phyloP scores from a whole-genome alignment of 495 filamentous ascomycete genomes.

The Penicillium manginii region DNA sequence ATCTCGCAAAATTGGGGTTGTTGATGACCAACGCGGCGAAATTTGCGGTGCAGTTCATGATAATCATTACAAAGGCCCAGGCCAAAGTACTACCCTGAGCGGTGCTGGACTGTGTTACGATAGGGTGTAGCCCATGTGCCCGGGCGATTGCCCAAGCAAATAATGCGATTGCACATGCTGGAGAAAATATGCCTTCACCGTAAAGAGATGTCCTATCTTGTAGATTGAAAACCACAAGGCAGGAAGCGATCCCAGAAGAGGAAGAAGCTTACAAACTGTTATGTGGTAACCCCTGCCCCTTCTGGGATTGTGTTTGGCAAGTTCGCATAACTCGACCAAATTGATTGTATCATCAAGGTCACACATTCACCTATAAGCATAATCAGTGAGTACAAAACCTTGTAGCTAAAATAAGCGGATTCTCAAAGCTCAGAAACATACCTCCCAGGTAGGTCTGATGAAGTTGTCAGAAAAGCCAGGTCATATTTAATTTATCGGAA shows the following conservation, averaged over 20 bases:
- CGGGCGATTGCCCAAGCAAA: constrained; percentile 85
- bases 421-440: constrained; percentile 14
- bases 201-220: constrained; percentile 79
- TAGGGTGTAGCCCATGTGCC: constrained; percentile 80
- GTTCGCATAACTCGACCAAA: constrained; percentile 68
- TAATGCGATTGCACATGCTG: constrained; percentile 76
- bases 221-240: constrained; percentile 72
- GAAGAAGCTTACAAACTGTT: constrained; percentile 75
- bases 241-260: constrained; percentile 76
- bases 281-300: constrained; percentile 70
- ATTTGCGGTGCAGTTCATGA: constrained; percentile 88
- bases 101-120: constrained; percentile 68
- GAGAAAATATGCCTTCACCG: constrained; percentile 85
- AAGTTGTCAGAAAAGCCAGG: neutral
- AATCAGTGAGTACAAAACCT: neutral
- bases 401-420: neutral
- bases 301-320: constrained; percentile 67
- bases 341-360: constrained; percentile 74
- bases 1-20: constrained; percentile 86
- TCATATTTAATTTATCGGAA: neutral
- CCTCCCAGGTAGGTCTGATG: constrained; percentile 69
- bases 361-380: constrained; percentile 62
- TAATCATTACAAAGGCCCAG: constrained; percentile 78
- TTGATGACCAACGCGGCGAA: constrained; percentile 77
- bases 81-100: constrained; percentile 68